These are phyloP conservation scores for Bolboschoenoplectus hybrid DNA, from an alignment of 202 grass and related monocot species.

Conservation along the genomic window DNA sequence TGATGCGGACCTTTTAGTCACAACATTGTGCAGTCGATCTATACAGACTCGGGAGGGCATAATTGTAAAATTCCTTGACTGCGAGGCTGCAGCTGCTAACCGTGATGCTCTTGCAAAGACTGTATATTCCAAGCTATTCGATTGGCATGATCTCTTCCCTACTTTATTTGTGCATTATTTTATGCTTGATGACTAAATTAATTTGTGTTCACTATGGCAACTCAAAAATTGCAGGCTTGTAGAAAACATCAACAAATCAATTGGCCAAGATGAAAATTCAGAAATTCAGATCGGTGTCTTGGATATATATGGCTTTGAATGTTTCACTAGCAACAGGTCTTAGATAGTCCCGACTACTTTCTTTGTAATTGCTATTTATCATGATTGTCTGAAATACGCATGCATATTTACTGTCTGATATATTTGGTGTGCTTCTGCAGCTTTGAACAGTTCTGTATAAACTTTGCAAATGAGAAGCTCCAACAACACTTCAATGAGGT, in stretches of 20 bases:
- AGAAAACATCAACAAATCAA: slow-evolving; percentile 97
- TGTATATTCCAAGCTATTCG: slow-evolving; percentile 93
- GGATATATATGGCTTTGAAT: slow-evolving; percentile 99
- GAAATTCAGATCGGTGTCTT: slow-evolving; percentile 96
- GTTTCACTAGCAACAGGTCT: slow-evolving; percentile 95
- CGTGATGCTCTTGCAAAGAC: slow-evolving; percentile 91
- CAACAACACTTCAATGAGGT: slow-evolving; percentile 99
- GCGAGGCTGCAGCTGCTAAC: slow-evolving; percentile 76
- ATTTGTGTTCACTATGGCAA: slow-evolving; percentile 29
- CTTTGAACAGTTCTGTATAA: slow-evolving; percentile 99
- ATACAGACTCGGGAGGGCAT: slow-evolving; percentile 93
- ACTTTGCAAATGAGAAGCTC: slow-evolving; percentile 99
- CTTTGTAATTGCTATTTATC: slow-evolving; percentile 30
- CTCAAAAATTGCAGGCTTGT: slow-evolving; percentile 75
- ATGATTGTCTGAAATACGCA: slow-evolving; percentile 16
- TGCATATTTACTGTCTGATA: slow-evolving; percentile 12
- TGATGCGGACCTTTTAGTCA: slow-evolving; percentile 68
- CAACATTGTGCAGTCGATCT: slow-evolving; percentile 79
- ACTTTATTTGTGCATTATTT: slow-evolving; percentile 33
- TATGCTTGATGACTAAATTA: slow-evolving; percentile 27
- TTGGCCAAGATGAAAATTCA: slow-evolving; percentile 91
- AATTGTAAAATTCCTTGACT: slow-evolving; percentile 91
- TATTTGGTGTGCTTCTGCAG: slow-evolving; percentile 53
- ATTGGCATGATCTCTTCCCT: slow-evolving; percentile 66
- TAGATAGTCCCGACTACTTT: not conserved